Base-by-base conservation (phyloP, 163 green algal species). In the Chlamydomonas reinhardtii region DNA sequence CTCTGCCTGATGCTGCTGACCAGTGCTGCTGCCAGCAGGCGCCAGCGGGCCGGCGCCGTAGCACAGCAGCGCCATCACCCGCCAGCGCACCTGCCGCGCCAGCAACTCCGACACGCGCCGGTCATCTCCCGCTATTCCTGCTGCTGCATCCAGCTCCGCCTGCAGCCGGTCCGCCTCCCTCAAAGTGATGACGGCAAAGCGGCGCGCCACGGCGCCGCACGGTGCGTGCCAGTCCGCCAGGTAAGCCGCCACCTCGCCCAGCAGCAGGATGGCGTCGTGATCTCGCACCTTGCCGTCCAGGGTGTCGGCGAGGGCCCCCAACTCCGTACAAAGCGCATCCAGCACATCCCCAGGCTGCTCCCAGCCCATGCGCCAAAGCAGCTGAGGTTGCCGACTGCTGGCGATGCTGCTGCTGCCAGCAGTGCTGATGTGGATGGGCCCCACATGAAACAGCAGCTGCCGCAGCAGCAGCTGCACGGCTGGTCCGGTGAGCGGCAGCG, bases 361-460 rank as follows among this genome's bases (percentile, higher is more conserved):
- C 91, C 89, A 94, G 48, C 89, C 76, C 31, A 54, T 84, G 34
- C 87, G 76, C 87, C 89, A 93, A 43, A 88, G 37, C 48, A 77
- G 88, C 48, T 27, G 27, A 4, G 72, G 72, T 14, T 14, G 12
- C 11, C 27, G 12, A 2, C 27, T 12, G 39, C 22, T 29, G 20
- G 24, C 20, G 37, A 0, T 25, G 25, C 19, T 65, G 12, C 29
- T 76, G 48, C 48, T 19, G 48, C 48, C 14, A 17, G 11, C 14
- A 14, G 48, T 56, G 48, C 48, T 56, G 48, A 17, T 19, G 48
- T 14, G 17, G 48, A 17, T 56, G 48, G 48, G 48, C 6, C 91
- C 91, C 12, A 92, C 31, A 20, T 94, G 91, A 71, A 90, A 92
- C 54, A 94, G 52, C 31, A 71, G n/a, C 87, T 93, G 89, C 48